Base-by-base conservation (phyloP, 176 grass and related monocot species). In the Hyparrhenia diplandra region DNA sequence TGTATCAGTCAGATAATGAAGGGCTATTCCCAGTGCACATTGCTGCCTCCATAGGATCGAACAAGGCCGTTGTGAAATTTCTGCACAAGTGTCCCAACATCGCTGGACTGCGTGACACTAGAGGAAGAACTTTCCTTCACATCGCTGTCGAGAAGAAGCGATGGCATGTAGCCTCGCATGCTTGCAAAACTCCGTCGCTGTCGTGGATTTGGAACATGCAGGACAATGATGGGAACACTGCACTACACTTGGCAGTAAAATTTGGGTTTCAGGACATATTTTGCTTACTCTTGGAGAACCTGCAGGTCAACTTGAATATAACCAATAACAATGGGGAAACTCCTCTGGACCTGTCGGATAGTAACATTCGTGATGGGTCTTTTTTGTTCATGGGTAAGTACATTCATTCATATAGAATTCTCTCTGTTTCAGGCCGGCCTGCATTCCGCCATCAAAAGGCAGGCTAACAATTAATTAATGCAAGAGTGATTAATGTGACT, bases 121-220 rank as follows among this genome's bases (percentile, higher is more conserved):
- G 31, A 14, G 74, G 63, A 34, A 85, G 73, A 39, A 78, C 52
- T 37, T 61, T 85, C 11, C 83, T 85, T 54, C 83, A 78, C 31
- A 14, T 30, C 24, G 83, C 83, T 36, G 83, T 57, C 0, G 46
- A 71, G 57, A 10, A 71, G 17, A 49, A 18, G 11, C 24, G 23
- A 21, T 28, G 29, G 13, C 9, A 28, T 21, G 35, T 81, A 17
- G 6, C 37, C n/a, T 4, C 35, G 5, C 13, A 29, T 20, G 40
- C 12, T 1, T 71, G 74, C 36, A n/a, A n/a, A 30, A 28, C 4
- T 3, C 5, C 54, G 6, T 20, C 12, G 25, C 9, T 69, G 14
- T 59, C 3, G 5, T 46, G 76, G 23, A 68, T 58, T 27, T 27
- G 41, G 55, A 69, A 85, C 11, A 47, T 74, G 43, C 65, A 64